A percentile compares a stretch with the other conserved stretches of the same genome.
Conservation (phyloP, 352 stramenopile species). For the Phytophthora macrochlamydospora region DNA sequence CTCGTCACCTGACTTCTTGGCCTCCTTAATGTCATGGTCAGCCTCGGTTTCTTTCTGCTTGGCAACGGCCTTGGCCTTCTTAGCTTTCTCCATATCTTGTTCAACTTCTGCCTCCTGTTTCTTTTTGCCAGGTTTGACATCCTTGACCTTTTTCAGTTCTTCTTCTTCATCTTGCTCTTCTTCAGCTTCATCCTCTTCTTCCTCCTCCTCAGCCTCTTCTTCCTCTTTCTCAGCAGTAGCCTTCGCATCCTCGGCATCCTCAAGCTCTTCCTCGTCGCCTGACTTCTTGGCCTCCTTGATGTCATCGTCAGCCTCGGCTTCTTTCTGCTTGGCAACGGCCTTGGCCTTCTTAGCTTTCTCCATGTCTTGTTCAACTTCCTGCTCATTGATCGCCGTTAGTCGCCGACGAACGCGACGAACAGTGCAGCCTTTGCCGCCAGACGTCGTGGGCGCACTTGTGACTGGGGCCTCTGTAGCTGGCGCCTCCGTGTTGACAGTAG, state of each 20-base stretch:
- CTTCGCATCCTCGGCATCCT: slow-evolving; percentile 22
- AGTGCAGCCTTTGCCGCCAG: slow-evolving; percentile 28
- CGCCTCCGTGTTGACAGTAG: slow-evolving; percentile 13
- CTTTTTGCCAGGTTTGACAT: slow-evolving; percentile 12
- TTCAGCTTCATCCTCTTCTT: slow-evolving; percentile 15
- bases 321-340: slow-evolving; percentile 22
- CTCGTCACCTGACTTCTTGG: slow-evolving; percentile 20
- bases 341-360: slow-evolving; percentile 27
- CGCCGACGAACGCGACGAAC: slow-evolving; percentile 22
- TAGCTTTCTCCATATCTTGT: slow-evolving; percentile 28
- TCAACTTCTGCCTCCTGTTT: slow-evolving; percentile 26
- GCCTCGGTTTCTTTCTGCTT: slow-evolving; percentile 32
- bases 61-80: slow-evolving; percentile 24
- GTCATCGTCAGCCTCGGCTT: slow-evolving; percentile 33
- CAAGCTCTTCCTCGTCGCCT: slow-evolving; percentile 25
- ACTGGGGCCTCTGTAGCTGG: slow-evolving; percentile 13
- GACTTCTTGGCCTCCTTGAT: slow-evolving; percentile 26
- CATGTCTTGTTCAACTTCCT: slow-evolving; percentile 33
- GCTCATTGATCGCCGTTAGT: slow-evolving; percentile 23
- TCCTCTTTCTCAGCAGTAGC: slow-evolving; percentile 29
- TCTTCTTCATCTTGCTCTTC: slow-evolving; percentile 26
- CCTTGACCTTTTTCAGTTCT: slow-evolving; percentile 13
- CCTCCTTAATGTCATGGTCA: slow-evolving; percentile 31
- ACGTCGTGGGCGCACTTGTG: slow-evolving; percentile 16
- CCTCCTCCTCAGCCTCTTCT: slow-evolving; percentile 26